Percentiles rank a stretch among this genome's conserved stretches.
Evolutionary conservation across 768 basidiomycete genomes (phyloP).

Genomic region (Tulasnella sp.): DNA sequence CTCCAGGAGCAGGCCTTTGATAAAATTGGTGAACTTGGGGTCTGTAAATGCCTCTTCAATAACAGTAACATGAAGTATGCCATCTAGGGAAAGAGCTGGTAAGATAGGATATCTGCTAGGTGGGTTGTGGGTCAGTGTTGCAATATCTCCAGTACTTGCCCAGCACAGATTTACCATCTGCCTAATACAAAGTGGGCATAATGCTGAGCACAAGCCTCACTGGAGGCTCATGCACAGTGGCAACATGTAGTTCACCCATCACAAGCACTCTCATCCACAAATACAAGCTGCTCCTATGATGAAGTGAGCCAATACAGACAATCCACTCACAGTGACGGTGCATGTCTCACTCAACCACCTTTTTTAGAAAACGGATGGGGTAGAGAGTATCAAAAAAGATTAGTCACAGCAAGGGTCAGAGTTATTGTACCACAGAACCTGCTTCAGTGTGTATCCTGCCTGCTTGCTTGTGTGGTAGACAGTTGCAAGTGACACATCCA

Average conservation of each 20-base stretch:
- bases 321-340: too few relatives aligned
- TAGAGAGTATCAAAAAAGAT: too few relatives aligned
- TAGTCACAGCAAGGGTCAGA: too few relatives aligned
- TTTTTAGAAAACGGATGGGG: too few relatives aligned
- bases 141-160: too few relatives aligned
- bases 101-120: conserved; percentile 33
- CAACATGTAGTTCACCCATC: conserved; percentile 5
- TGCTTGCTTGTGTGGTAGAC: too few relatives aligned
- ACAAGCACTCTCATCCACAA: conserved; percentile 26
- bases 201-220: not conserved
- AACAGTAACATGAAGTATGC: conserved; percentile 31
- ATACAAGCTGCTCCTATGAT: conserved; percentile 17
- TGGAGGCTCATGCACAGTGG: not conserved
- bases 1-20: conserved; percentile 16
- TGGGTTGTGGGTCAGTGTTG: too few relatives aligned
- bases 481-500: too few relatives aligned
- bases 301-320: too few relatives aligned
- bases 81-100: conserved; percentile 33
- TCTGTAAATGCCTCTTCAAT: conserved; percentile 31
- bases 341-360: too few relatives aligned
- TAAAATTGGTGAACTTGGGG: conserved; percentile 5
- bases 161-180: not conserved
- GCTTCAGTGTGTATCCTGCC: too few relatives aligned
- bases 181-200: not conserved
- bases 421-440: too few relatives aligned